These are phyloP conservation scores for Geotrichum fermentans DNA, from an alignment of 1,139 yeast species.

Conservation along the genomic window DNA sequence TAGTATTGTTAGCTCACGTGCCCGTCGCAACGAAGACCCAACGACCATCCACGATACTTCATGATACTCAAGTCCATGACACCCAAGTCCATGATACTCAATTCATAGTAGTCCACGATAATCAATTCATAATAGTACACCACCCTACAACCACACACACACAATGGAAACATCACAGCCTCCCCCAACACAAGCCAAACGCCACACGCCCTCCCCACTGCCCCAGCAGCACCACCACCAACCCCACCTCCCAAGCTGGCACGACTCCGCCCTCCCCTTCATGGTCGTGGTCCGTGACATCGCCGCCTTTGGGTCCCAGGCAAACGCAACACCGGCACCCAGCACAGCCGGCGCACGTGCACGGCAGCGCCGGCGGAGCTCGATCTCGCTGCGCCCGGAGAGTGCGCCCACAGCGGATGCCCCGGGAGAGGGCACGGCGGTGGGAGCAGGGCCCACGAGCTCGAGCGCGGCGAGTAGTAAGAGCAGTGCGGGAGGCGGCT, in stretches of 20 bases:
- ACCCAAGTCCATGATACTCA: too few relatives aligned
- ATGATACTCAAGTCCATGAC: too few relatives aligned
- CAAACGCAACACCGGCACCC: not conserved
- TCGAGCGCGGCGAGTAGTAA: not conserved
- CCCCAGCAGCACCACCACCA: not conserved
- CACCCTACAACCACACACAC: not conserved
- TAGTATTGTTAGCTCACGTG: too few relatives aligned
- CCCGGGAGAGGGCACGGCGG: not conserved
- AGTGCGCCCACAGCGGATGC: too few relatives aligned
- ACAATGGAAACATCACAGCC: not conserved
- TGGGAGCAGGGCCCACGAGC: not conserved
- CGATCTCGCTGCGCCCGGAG: not conserved
- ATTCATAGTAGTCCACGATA: too few relatives aligned
- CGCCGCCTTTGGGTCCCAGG: slow-evolving; percentile 5
- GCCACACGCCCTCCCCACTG: not conserved
- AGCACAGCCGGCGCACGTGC: not conserved
- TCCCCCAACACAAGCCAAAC: not conserved
- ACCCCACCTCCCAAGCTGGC: slow-evolving; percentile 20
- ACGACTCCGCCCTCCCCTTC: slow-evolving; percentile 27
- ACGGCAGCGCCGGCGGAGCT: not conserved
- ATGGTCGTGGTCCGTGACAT: slow-evolving; percentile 28
- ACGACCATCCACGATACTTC: too few relatives aligned
- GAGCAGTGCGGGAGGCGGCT: too few relatives aligned
- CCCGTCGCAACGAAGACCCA: too few relatives aligned
- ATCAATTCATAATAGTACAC: not conserved